Conservation (phyloP, 1,139 yeast species). For the Pichia sp. region DNA sequence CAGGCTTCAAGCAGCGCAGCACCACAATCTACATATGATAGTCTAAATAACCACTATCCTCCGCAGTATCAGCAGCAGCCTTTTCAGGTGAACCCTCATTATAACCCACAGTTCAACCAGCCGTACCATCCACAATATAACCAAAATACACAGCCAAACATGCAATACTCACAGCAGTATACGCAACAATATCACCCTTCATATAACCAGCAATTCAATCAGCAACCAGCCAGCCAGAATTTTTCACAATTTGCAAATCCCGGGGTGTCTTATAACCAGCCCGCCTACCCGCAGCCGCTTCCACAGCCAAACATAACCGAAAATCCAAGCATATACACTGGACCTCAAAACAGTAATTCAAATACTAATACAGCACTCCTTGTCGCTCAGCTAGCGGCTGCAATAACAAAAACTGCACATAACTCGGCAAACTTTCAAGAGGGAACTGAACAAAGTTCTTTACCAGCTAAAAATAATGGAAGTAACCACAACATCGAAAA, state of each 20-base stretch:
- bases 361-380: constrained; percentile 13
- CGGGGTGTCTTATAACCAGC: constrained; percentile 2
- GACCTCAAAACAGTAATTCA: not conserved
- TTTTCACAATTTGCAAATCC: not conserved
- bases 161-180: not conserved
- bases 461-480: not conserved
- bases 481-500: not conserved
- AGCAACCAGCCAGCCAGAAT: not conserved
- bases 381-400: constrained; percentile 19
- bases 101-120: constrained; percentile 15
- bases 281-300: not conserved
- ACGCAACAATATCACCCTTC: constrained; percentile 6
- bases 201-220: constrained; percentile 17
- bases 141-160: not conserved
- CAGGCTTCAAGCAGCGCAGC: constrained; percentile 19
- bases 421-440: constrained; percentile 2
- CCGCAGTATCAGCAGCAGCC: constrained; percentile 2
- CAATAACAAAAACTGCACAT: constrained; percentile 13
- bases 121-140: constrained; percentile 4
- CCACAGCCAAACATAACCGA: not conserved
- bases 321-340: not conserved
- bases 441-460: not conserved
- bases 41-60: constrained; percentile 3
- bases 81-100: not conserved
- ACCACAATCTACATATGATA: not conserved